phyloP scores from a whole-genome alignment of 768 basidiomycete genomes.

The Mycena crocata region DNA sequence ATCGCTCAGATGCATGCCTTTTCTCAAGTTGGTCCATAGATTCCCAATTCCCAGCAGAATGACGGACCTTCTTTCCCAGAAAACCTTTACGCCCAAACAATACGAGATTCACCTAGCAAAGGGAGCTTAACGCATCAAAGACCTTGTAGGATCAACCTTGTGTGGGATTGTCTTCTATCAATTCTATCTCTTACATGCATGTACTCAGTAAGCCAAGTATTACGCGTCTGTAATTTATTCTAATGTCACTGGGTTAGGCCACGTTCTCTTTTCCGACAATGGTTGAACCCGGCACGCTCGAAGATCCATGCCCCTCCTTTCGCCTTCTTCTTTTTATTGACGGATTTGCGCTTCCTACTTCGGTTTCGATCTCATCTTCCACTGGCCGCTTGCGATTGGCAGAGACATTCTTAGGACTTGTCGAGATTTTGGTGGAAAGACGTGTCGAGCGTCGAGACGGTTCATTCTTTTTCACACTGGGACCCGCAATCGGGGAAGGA shows the following conservation, averaged over 20 bases:
- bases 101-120: constrained; percentile 63
- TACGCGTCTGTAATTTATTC: neutral
- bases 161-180: no score
- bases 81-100: constrained; percentile 79
- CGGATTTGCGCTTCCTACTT: neutral
- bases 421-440: no score
- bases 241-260: neutral
- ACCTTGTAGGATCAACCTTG: neutral
- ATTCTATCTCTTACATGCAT: constrained; percentile 1
- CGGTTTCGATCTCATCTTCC: neutral
- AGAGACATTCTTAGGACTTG: neutral
- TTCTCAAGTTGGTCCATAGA: constrained; percentile 84
- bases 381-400: neutral
- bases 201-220: no score
- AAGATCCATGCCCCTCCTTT: neutral
- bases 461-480: no score
- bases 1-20: constrained; percentile 90
- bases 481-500: neutral
- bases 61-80: constrained; percentile 53
- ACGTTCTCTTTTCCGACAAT: constrained; percentile 8
- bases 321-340: neutral
- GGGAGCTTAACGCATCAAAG: neutral
- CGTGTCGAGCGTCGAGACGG: no score
- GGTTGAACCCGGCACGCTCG: neutral
- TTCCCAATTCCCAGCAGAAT: no score